phyloP scores from a whole-genome alignment of 345 rosid genomes.

The rapeseed (Brassica napus) region Da-Ae NC_063435.1:1701501-1702000 shows the following conservation, averaged over 20 bases:
- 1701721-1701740: neutral
- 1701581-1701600: conserved; percentile 91
- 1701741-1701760: conserved; percentile 71
- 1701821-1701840: conserved; percentile 86
- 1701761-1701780: conserved; percentile 64
- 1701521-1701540: conserved; percentile 47
- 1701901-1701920: conserved; percentile 60
- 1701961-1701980: conserved; percentile 58
- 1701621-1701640: conserved; percentile 97
- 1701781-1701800: conserved; percentile 86
- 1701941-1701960: conserved; percentile 49
- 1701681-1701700: conserved; percentile 28
- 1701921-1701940: conserved; percentile 46
- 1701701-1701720: conserved; percentile 13
- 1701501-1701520: conserved; percentile 55
- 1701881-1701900: conserved; percentile 75
- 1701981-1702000: conserved; percentile 87
- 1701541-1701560: conserved; percentile 69
- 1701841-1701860: conserved; percentile 96
- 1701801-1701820: conserved; percentile 95
- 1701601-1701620: conserved; percentile 83
- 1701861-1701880: conserved; percentile 94
- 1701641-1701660: conserved; percentile 91
- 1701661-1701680: conserved; percentile 94
- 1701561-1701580: conserved; percentile 94